A percentile compares a stretch with the other conserved stretches of the same genome.
Evolutionary conservation across 2,329 filamentous ascomycete genomes (phyloP).

Genomic region (Botrytis byssoidea): DNA sequence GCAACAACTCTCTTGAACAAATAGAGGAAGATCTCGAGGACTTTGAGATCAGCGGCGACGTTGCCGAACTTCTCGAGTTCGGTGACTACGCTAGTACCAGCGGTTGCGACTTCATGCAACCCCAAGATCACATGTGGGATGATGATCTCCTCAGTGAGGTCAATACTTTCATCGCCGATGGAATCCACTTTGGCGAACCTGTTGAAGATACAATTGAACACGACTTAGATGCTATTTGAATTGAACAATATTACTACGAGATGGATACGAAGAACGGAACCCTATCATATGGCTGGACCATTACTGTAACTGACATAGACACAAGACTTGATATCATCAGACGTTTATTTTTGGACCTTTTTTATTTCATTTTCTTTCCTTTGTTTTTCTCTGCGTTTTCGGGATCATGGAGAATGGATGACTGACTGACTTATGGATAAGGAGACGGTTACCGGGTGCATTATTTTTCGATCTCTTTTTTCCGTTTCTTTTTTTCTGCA

Average conservation of each 20-base stretch:
- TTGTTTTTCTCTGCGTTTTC: neutral
- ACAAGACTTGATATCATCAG: conserved; percentile 6
- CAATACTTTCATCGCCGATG: neutral
- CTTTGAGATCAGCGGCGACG: neutral
- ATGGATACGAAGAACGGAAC: neutral
- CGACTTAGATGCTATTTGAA: neutral
- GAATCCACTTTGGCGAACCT: neutral
- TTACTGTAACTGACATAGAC: conserved; percentile 9
- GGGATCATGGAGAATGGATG: neutral
- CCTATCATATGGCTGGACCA: conserved; percentile 2
- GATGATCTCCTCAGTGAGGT: neutral
- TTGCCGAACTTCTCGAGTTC: neutral
- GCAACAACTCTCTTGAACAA: neutral
- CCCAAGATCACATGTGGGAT: neutral
- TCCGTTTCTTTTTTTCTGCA: neutral
- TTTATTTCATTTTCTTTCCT: neutral
- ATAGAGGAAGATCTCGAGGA: neutral
- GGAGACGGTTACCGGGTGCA: neutral
- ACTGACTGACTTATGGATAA: neutral
- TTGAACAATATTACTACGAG: neutral
- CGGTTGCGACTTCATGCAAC: neutral
- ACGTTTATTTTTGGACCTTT: neutral
- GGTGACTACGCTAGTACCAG: neutral
- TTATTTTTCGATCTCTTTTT: neutral
- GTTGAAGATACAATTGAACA: neutral